These are phyloP conservation scores for Phaeodactylum tricornutum DNA, from an alignment of 108 stramenopile species.

Conservation along the genomic window DNA sequence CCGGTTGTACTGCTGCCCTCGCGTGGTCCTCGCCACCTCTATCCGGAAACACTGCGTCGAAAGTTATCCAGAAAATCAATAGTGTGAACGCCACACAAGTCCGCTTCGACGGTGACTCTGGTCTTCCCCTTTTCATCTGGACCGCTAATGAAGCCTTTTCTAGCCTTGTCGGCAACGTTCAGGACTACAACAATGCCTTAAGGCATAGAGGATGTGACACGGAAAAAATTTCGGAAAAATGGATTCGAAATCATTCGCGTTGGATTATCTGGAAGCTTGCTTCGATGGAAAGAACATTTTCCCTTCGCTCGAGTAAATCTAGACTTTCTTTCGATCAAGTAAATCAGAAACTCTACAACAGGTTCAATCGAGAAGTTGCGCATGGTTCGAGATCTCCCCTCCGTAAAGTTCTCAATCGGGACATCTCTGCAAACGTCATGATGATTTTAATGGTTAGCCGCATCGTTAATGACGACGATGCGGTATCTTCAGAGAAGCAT, in stretches of 20 bases:
- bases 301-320: conserved; percentile 28
- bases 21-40: too few species aligned
- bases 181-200: too few species aligned
- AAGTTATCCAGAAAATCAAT: too few species aligned
- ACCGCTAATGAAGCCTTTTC: too few species aligned
- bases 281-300: conserved; percentile 59
- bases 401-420: conserved; percentile 69
- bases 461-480: conserved; percentile 13
- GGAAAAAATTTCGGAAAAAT: conserved; percentile 29
- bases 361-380: conserved; percentile 57
- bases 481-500: too few species aligned
- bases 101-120: too few species aligned
- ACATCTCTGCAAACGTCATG: conserved; percentile 35
- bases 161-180: too few species aligned
- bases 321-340: conserved; percentile 53
- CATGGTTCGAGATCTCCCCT: conserved; percentile 43
- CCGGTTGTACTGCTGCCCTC: too few species aligned
- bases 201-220: conserved; percentile 33
- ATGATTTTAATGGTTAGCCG: conserved; percentile 56
- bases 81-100: too few species aligned
- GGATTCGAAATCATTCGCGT: conserved; percentile 65
- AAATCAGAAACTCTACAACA: conserved; percentile 32
- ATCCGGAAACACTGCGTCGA: too few species aligned
- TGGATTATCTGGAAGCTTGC: conserved; percentile 81
- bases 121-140: too few species aligned